Conservation (phyloP, 1,284 basidiomycete species). For the Pterulicium gracile region DNA sequence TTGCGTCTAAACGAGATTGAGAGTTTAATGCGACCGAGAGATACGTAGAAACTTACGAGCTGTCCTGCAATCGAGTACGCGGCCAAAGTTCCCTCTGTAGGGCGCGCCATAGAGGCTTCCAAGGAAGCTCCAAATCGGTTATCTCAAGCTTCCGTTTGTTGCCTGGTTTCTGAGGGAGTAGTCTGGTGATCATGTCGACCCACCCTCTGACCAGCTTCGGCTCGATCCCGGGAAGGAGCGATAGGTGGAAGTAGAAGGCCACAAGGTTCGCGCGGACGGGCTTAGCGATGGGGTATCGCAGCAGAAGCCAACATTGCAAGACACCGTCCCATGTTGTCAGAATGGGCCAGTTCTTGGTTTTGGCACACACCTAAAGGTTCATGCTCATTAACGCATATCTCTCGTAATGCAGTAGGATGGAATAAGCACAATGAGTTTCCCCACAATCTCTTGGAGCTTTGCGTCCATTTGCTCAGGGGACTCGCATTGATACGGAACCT, state of each 20-base stretch:
- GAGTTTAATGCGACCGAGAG: not conserved
- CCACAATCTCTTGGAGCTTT: slow-evolving; percentile 64
- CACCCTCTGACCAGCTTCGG: slow-evolving; percentile 59
- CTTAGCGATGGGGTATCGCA: slow-evolving; percentile 74
- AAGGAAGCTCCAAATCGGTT: slow-evolving; percentile 62
- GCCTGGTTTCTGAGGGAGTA: slow-evolving; percentile 57
- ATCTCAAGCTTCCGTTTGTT: slow-evolving; percentile 52
- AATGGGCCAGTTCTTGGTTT: slow-evolving; percentile 66
- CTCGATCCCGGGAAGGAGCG: slow-evolving; percentile 66
- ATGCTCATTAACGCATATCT: too few species aligned
- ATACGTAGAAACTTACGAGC: slow-evolving; percentile 30
- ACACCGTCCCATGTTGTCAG: slow-evolving; percentile 61
- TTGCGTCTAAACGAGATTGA: slow-evolving; percentile 35
- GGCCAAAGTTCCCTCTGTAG: slow-evolving; percentile 68
- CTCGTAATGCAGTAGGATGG: too few species aligned
- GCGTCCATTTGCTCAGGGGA: slow-evolving; percentile 66
- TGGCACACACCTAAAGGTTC: slow-evolving; percentile 63
- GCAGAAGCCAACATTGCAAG: slow-evolving; percentile 71
- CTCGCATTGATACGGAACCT: slow-evolving; percentile 75
- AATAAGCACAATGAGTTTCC: slow-evolving; percentile 32
- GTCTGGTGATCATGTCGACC: slow-evolving; percentile 61
- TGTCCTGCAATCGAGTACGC: slow-evolving; percentile 47
- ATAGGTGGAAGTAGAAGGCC: slow-evolving; percentile 72
- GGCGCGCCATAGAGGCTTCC: slow-evolving; percentile 64
- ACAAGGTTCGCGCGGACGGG: slow-evolving; percentile 70